phyloP scores from a whole-genome alignment of 2,329 filamentous ascomycete species.

The Cryphonectria parasitica region DNA sequence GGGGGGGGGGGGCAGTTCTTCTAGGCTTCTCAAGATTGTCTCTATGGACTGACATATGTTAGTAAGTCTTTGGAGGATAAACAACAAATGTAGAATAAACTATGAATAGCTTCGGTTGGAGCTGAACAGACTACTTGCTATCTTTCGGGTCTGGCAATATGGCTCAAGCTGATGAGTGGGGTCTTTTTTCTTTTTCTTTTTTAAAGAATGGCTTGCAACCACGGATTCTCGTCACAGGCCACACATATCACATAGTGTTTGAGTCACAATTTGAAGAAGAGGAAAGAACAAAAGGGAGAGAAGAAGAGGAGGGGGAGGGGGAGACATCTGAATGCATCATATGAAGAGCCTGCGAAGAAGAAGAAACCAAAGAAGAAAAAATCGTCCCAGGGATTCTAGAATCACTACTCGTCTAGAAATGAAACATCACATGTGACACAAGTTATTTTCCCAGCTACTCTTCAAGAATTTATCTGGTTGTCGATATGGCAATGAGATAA shows the following conservation, averaged over 20 bases:
- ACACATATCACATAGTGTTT: neutral
- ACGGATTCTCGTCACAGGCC: neutral
- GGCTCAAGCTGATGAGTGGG: neutral
- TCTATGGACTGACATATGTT: neutral
- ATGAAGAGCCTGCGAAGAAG: no score
- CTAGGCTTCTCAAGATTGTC: neutral
- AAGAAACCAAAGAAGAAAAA: no score
- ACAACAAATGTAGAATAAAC: neutral
- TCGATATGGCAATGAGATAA: no score
- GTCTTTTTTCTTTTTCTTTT: neutral
- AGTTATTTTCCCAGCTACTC: neutral
- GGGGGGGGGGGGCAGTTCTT: no score
- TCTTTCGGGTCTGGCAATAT: neutral
- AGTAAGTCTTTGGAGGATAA: neutral
- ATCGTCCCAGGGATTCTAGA: no score
- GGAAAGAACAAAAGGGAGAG: no score
- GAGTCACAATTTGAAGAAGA: no score
- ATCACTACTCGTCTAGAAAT: neutral
- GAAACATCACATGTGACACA: neutral
- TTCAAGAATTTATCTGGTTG: neutral
- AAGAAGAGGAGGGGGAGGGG: no score
- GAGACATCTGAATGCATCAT: no score
- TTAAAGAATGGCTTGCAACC: neutral
- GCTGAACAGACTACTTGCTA: neutral
- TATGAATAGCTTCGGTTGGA: neutral